These are phyloP conservation scores for Ustilago lituana DNA, from an alignment of 1,284 basidiomycete species.

Conservation along the genomic window DNA sequence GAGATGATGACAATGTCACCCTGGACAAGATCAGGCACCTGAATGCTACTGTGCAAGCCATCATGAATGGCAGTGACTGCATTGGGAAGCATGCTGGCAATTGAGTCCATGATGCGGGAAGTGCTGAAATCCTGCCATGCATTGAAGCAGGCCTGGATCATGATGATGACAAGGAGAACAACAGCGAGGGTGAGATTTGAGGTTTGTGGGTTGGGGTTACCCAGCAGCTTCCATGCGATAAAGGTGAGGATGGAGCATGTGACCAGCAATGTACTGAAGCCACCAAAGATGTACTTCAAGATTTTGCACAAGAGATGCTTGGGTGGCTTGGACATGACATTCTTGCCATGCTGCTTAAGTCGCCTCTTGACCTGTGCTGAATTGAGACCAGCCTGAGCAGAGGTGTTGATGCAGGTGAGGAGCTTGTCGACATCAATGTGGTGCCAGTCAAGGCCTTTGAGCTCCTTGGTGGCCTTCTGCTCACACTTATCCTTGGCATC, in stretches of 20 bases:
- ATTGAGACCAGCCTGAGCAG: conserved; percentile 70
- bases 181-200: conserved; percentile 70
- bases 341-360: conserved; percentile 70
- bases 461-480: conserved; percentile 24
- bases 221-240: conserved; percentile 72
- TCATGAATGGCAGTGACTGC: conserved; percentile 74
- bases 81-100: conserved; percentile 71
- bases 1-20: conserved; percentile 74
- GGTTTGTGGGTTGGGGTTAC: conserved; percentile 70
- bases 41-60: conserved; percentile 72
- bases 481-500: conserved; percentile 24
- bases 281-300: conserved; percentile 72
- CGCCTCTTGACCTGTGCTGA: conserved; percentile 71
- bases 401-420: conserved; percentile 71
- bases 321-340: conserved; percentile 70
- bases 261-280: conserved; percentile 73
- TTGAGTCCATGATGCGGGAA: conserved; percentile 68
- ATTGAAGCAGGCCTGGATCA: conserved; percentile 70
- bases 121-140: conserved; percentile 67
- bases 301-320: conserved; percentile 71
- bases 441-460: conserved; percentile 72
- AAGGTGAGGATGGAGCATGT: conserved; percentile 71
- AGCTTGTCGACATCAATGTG: conserved; percentile 70
- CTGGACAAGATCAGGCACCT: conserved; percentile 75
- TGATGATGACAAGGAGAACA: conserved; percentile 68